Conservation (phyloP, 78 protist genomes). For the Protostelium mycophagum region DNA sequence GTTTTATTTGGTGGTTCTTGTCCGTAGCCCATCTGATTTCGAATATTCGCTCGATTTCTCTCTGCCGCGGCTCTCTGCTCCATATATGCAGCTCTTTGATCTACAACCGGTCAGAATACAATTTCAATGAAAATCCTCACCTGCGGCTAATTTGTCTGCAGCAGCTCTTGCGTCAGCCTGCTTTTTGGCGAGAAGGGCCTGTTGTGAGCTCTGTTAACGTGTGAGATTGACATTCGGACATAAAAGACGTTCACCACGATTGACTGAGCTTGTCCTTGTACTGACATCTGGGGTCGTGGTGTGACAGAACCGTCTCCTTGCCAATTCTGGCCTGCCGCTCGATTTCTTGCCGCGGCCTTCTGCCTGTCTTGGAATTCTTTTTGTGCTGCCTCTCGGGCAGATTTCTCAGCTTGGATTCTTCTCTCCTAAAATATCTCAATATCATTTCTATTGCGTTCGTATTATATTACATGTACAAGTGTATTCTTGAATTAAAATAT, state of each 20-base stretch:
- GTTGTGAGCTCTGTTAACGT: neutral
- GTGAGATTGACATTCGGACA: neutral
- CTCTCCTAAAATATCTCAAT: neutral
- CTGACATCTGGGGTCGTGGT: neutral
- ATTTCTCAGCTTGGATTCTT: neutral
- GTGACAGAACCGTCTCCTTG: neutral
- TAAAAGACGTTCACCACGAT: neutral
- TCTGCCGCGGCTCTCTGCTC: neutral
- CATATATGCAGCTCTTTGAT: neutral
- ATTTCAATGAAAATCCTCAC: too few relatives aligned
- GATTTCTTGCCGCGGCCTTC: neutral
- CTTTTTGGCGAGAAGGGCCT: neutral
- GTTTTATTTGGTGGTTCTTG: too few relatives aligned
- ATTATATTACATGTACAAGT: too few relatives aligned
- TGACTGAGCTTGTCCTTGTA: neutral
- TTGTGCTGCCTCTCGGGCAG: neutral
- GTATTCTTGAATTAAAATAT: too few relatives aligned
- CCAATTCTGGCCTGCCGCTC: neutral
- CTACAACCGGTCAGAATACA: too few relatives aligned
- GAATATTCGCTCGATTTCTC: neutral
- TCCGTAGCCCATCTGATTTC: neutral
- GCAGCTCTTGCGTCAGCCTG: neutral
- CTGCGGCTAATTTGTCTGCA: neutral
- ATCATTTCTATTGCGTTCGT: too few relatives aligned
- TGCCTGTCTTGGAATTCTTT: neutral